These are phyloP conservation scores for Tetraselmis chui DNA, from an alignment of 139 green algal genomes.

Conservation along the genomic window DNA sequence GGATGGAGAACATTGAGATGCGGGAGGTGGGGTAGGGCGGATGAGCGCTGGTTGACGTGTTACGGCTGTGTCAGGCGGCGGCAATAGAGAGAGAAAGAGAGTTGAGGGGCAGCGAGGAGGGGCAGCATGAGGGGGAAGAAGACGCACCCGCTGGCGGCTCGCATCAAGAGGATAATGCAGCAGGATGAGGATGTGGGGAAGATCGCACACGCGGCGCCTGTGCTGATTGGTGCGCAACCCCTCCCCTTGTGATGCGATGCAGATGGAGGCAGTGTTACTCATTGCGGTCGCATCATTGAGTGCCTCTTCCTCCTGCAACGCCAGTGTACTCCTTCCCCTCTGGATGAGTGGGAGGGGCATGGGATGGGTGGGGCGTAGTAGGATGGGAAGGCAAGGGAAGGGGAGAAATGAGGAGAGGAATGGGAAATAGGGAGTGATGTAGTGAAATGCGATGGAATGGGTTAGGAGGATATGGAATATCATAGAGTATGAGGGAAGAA, in stretches of 20 bases:
- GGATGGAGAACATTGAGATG: too few relatives aligned
- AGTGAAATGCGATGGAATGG: neutral
- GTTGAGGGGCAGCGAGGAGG: too few relatives aligned
- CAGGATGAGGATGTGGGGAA: slow-evolving; percentile 93
- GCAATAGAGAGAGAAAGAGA: too few relatives aligned
- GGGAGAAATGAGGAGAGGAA: too few relatives aligned
- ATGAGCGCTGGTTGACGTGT: too few relatives aligned
- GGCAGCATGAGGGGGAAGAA: slow-evolving; percentile 29
- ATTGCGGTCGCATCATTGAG: slow-evolving; percentile 4
- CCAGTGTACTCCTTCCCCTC: slow-evolving; percentile 2
- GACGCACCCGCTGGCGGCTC: slow-evolving; percentile 46
- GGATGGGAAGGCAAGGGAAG: too few relatives aligned
- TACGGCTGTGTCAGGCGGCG: too few relatives aligned
- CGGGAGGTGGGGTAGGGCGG: too few relatives aligned
- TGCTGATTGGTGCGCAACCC: slow-evolving; percentile 70
- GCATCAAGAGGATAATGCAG: slow-evolving; percentile 94
- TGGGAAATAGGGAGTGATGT: too few relatives aligned
- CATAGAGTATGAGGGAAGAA: neutral
- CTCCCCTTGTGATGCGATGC: neutral
- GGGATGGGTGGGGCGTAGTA: too few relatives aligned
- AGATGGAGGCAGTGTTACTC: neutral
- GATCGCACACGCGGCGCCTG: slow-evolving; percentile 77
- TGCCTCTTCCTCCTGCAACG: neutral
- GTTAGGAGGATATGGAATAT: neutral
- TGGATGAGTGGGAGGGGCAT: too few relatives aligned